A percentile compares a stretch with the other conserved stretches of the same genome.
Conservation (phyloP, 2,329 filamentous ascomycete genomes). For the Pseudogymnoascus sp. region DNA sequence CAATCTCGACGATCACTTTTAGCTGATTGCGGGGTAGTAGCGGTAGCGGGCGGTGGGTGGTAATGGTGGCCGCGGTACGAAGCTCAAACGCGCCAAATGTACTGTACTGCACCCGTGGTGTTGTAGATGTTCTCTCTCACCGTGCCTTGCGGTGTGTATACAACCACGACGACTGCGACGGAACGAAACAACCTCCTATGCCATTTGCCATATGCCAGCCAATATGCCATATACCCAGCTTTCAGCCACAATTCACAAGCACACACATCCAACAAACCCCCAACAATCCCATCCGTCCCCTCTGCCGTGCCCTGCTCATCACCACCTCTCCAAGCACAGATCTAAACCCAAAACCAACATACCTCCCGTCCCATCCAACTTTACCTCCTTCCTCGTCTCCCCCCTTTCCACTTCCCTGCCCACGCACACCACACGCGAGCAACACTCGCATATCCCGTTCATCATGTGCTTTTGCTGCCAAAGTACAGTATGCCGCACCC, state of each 20-base stretch:
- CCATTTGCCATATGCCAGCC: neutral
- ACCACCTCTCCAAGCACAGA: constrained; percentile 42
- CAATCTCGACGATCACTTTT: neutral
- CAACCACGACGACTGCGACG: neutral
- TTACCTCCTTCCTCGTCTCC: too few relatives aligned
- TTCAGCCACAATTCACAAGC: neutral
- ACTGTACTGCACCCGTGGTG: too few relatives aligned
- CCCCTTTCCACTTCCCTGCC: neutral
- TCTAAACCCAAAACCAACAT: neutral
- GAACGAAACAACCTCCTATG: neutral
- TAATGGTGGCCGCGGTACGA: neutral
- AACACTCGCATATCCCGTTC: neutral
- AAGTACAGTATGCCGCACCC: too few relatives aligned
- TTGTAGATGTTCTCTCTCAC: neutral
- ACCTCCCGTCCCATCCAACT: neutral
- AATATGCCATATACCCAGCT: neutral
- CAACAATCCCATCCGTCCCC: constrained; percentile 13
- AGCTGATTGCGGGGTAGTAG: neutral
- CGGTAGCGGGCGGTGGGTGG: neutral
- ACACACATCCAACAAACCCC: neutral
- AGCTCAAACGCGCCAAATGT: too few relatives aligned
- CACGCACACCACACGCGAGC: neutral
- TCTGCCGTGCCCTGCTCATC: constrained; percentile 10
- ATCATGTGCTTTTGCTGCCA: neutral
- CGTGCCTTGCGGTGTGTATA: neutral